Base-by-base conservation (phyloP, 495 filamentous ascomycete genomes). In the Evernia prunastri region DNA sequence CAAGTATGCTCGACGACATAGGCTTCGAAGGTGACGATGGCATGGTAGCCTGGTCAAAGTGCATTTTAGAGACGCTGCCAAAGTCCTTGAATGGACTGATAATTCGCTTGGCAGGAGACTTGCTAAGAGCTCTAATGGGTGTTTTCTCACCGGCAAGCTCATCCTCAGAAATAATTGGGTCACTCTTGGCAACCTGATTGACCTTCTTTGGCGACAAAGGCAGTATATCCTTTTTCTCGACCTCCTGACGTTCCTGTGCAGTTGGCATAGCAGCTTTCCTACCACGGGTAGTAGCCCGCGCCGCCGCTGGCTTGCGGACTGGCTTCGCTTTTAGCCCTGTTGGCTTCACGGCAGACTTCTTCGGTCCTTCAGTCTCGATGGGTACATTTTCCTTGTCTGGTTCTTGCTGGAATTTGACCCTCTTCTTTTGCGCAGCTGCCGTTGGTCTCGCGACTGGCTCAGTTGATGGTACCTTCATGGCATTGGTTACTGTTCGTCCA, bases 181-280 rank as follows among this genome's bases (percentile, higher is more conserved):
- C 68, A 13, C 74, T 73, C 66, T 81, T 82, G 31, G 80, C 76
- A 35, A 83, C 73, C 62, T 84, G 82, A 49, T 74, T 81, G 36
- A 75, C 72, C 67, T 83, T 84, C 72, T 84, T 84, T 9, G 82
- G 82, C 10, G 82, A 83, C n/a, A 84, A 68, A 33, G 81, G 81
- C 59, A 59, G 42, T 18, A 58, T 25, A 12, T 54, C 47, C 13
- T 51, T 59, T 36, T 56, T 60, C 15, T 31, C n/a, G 23, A 18
- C 1, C 25, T 54, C 42, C 17, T 37, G 37, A 20, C 67, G 36
- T 25, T 31, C 31, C 15, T 63, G 47, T 18, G 33, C 23, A n/a
- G 53, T 51, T 45, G 53, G 15, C 20, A 56, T 18, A 1, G 25
- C 27, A 31, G 25, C 63, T 29, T 65, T 68, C 29, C 47, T 71